These are phyloP conservation scores for Fusarium sp. DNA, from an alignment of 2,329 filamentous ascomycete species.

Conservation along the genomic window DNA sequence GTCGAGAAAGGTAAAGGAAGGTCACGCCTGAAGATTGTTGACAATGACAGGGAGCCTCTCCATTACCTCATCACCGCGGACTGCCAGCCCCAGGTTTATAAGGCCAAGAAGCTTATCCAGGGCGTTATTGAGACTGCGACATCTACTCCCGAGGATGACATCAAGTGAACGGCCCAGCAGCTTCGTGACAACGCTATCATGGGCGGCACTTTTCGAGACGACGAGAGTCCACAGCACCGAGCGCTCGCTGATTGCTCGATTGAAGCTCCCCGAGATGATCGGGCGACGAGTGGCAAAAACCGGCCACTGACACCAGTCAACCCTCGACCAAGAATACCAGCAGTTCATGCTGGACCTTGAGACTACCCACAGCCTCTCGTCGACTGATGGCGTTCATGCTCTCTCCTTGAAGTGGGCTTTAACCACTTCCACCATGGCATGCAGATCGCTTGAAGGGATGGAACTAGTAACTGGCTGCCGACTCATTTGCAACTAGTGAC, in stretches of 20 bases:
- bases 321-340: background rate
- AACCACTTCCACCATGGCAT: background rate
- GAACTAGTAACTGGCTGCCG: no score
- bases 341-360: background rate
- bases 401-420: no score
- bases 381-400: no score
- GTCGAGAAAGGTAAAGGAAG: constrained; percentile 74
- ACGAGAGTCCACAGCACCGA: constrained; percentile 59
- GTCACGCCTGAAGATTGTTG: constrained; percentile 64
- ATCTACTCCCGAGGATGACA: constrained; percentile 79
- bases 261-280: background rate
- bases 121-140: constrained; percentile 61
- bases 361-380: background rate
- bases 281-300: no score
- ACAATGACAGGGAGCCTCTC: constrained; percentile 79
- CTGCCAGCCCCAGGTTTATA: constrained; percentile 80
- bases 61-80: constrained; percentile 87
- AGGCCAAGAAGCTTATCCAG: constrained; percentile 80
- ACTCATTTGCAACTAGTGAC: background rate
- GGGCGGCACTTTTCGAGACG: constrained; percentile 84
- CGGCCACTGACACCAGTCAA: background rate
- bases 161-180: constrained; percentile 83
- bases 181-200: constrained; percentile 82
- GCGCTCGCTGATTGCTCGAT: background rate
- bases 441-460: background rate